phyloP scores from a whole-genome alignment of 2,329 filamentous ascomycete genomes.

The Hypoxylon sp. region DNA sequence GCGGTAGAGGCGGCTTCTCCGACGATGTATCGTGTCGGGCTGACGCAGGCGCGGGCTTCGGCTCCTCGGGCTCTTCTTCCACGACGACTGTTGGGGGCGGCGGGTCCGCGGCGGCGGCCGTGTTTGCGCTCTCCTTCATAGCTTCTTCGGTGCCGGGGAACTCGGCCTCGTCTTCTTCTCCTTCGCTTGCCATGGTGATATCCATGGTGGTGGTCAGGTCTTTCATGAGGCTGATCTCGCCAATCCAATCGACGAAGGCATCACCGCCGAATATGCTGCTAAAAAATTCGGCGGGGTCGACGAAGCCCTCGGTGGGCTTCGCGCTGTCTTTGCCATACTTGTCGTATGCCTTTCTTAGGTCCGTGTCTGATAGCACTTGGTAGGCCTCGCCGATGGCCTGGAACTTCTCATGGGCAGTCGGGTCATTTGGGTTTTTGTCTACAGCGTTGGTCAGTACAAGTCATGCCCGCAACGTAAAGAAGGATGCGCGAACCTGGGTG shows the following conservation, averaged over 20 bases:
- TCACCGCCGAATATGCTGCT: slow-evolving; percentile 98
- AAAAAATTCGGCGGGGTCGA: slow-evolving; percentile 97
- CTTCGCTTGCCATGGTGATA: slow-evolving; percentile 85
- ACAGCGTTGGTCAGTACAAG: slow-evolving; percentile 31
- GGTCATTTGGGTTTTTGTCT: slow-evolving; percentile 99
- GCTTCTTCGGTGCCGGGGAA: slow-evolving; percentile 66
- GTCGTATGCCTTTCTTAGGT: slow-evolving; percentile 91
- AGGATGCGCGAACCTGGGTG: slow-evolving; percentile 72
- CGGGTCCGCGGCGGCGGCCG: slow-evolving; percentile 33
- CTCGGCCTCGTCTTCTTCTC: slow-evolving; percentile 67
- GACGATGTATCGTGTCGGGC: slow-evolving; percentile 25
- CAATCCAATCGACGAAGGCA: slow-evolving; percentile 94
- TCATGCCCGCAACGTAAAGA: neutral
- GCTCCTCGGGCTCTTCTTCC: slow-evolving; percentile 43
- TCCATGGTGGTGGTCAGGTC: slow-evolving; percentile 98
- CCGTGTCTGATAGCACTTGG: slow-evolving; percentile 84
- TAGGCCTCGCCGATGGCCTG: slow-evolving; percentile 82
- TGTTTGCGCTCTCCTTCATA: slow-evolving; percentile 62
- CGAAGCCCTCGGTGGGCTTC: slow-evolving; percentile 89
- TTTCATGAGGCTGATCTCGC: slow-evolving; percentile 98
- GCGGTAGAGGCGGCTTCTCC: slow-evolving; percentile 42
- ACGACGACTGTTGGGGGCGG: slow-evolving; percentile 39
- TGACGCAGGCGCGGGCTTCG: slow-evolving; percentile 38
- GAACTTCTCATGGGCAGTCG: slow-evolving; percentile 91
- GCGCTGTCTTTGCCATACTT: slow-evolving; percentile 96